phyloP scores from a whole-genome alignment of 2,329 filamentous ascomycete genomes.

The Fusarium protoensiforme region DNA sequence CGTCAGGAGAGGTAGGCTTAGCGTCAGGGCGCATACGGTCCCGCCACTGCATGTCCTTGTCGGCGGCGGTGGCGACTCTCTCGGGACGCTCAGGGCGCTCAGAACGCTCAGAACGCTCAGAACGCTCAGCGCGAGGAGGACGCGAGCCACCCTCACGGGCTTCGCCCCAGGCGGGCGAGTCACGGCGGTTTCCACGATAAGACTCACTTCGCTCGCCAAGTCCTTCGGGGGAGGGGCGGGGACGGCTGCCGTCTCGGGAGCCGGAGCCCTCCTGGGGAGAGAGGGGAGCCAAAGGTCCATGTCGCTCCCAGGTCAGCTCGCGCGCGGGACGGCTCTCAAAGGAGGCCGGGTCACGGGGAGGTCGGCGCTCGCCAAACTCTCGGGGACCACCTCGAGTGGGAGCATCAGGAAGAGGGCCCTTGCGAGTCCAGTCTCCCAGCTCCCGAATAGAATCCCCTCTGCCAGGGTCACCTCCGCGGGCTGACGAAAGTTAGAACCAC shows the following conservation, averaged over 20 bases:
- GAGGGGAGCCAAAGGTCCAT: constrained; percentile 85
- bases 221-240: constrained; percentile 57
- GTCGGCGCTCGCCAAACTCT: constrained; percentile 70
- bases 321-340: constrained; percentile 72
- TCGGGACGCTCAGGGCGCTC: constrained; percentile 68
- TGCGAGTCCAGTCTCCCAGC: constrained; percentile 90
- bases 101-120: constrained; percentile 80
- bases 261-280: constrained; percentile 62
- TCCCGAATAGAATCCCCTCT: constrained; percentile 76
- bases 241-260: constrained; percentile 66
- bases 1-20: constrained; percentile 76
- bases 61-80: constrained; percentile 83
- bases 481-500: constrained; percentile 62
- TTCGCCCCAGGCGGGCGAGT: constrained; percentile 82
- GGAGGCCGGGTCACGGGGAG: constrained; percentile 69
- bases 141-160: constrained; percentile 80
- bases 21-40: constrained; percentile 88
- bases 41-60: constrained; percentile 94
- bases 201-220: constrained; percentile 70
- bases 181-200: constrained; percentile 70
- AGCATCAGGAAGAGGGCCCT: constrained; percentile 85
- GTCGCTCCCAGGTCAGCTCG: constrained; percentile 92
- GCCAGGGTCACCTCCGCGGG: constrained; percentile 78
- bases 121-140: constrained; percentile 77
- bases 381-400: constrained; percentile 65